Evolutionary conservation across 164 flowering plant genomes (phyloP).

Genomic region (Vitis riparia): DNA sequence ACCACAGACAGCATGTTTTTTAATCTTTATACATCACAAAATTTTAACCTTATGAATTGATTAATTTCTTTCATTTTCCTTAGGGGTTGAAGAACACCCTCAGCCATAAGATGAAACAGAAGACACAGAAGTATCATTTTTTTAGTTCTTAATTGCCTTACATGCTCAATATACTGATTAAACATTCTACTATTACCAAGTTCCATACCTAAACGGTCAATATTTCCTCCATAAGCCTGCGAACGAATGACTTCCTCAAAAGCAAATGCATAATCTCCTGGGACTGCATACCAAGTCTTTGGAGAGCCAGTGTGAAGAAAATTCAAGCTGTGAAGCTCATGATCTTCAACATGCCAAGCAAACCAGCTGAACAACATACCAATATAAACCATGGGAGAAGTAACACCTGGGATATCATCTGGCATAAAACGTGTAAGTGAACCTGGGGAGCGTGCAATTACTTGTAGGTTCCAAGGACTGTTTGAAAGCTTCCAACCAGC

Average conservation of each 20-base stretch:
- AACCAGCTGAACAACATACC: slow-evolving; percentile 99
- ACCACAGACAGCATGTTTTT: background rate
- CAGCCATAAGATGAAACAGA: background rate
- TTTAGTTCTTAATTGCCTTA: background rate
- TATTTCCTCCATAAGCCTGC: slow-evolving; percentile 71
- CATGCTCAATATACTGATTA: no score
- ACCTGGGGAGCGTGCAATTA: slow-evolving; percentile 89
- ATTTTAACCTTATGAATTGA: background rate
- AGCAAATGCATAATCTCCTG: slow-evolving; percentile 78
- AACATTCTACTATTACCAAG: background rate
- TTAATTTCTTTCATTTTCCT: no score
- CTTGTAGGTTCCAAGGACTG: slow-evolving; percentile 97
- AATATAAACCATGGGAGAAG: slow-evolving; percentile 97
- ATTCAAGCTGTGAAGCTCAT: slow-evolving; percentile 98
- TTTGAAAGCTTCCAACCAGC: slow-evolving; percentile 98
- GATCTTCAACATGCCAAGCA: slow-evolving; percentile 99
- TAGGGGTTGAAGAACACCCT: background rate
- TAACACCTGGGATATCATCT: slow-evolving; percentile 98
- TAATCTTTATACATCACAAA: background rate
- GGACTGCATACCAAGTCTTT: slow-evolving; percentile 98
- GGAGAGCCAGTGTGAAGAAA: slow-evolving; percentile 90
- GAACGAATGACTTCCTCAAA: slow-evolving; percentile 87
- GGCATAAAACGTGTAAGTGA: slow-evolving; percentile 98
- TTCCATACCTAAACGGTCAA: slow-evolving; percentile 77
- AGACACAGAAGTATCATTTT: background rate